Percentiles rank a stretch among this genome's conserved stretches.
These are phyloP conservation scores for Monosporascus sp. DNA, from an alignment of 2,329 filamentous ascomycete species.

Conservation along the genomic window DNA sequence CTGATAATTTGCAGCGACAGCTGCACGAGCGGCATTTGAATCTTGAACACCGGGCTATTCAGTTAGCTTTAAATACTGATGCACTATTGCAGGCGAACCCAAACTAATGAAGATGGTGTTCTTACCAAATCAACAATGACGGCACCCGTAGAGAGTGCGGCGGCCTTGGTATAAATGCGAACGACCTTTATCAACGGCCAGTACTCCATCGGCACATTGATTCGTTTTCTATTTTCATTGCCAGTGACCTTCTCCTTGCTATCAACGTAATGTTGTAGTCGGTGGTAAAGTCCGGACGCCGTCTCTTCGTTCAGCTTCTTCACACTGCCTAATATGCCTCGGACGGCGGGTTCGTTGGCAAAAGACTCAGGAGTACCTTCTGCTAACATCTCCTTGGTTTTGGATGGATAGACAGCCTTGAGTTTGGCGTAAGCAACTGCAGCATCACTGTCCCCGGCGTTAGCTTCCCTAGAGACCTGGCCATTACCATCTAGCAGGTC, in stretches of 20 bases:
- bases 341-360: conserved; percentile 15
- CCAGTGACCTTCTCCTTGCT: conserved; percentile 21
- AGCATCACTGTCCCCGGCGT: conserved; percentile 18
- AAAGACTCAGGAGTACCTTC: conserved; percentile 12
- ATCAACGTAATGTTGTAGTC: conserved; percentile 23
- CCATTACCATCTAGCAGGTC: conserved; percentile 18
- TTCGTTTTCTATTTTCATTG: conserved; percentile 4
- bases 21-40: conserved; percentile 49
- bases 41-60: conserved; percentile 43
- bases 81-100: neutral
- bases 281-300: conserved; percentile 15
- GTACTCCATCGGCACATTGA: conserved; percentile 15
- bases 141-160: conserved; percentile 28
- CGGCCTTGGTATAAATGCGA: conserved; percentile 28
- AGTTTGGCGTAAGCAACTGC: conserved; percentile 22
- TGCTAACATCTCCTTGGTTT: conserved; percentile 22
- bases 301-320: conserved; percentile 15
- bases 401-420: conserved; percentile 21
- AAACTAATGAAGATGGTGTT: neutral
- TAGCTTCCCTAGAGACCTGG: conserved; percentile 15
- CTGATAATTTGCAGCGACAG: conserved; percentile 50
- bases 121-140: conserved; percentile 29
- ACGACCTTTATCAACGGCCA: conserved; percentile 45
- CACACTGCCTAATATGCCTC: conserved; percentile 18
- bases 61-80: conserved; percentile 21